A percentile compares a stretch with the other conserved stretches of the same genome.
Evolutionary conservation across 495 filamentous ascomycete genomes (phyloP).

Genomic region (Apodospora peruviana): DNA sequence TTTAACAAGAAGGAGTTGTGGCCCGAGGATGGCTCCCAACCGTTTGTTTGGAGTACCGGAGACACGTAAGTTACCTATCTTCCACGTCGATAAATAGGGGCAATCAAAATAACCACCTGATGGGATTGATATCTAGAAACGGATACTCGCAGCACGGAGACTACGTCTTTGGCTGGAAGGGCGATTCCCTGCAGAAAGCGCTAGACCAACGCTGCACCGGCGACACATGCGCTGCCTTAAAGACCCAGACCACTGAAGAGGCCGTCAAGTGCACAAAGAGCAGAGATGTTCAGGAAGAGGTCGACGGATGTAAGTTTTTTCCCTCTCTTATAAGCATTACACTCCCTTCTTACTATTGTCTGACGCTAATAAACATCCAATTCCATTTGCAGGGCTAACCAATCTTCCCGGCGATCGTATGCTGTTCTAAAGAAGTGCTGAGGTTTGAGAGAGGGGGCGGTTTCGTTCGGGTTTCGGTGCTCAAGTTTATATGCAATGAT

Average conservation of each 20-base stretch:
- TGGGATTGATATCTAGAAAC: constrained; percentile 18
- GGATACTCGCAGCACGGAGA: constrained; percentile 33
- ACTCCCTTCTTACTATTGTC: background rate
- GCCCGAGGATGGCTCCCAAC: constrained; percentile 35
- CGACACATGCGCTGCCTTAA: constrained; percentile 23
- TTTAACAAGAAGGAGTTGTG: constrained; percentile 30
- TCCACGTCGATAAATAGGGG: too few relatives aligned
- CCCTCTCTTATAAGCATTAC: background rate
- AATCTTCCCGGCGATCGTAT: background rate
- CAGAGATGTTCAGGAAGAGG: constrained; percentile 23
- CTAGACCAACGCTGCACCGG: constrained; percentile 30
- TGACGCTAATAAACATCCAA: background rate
- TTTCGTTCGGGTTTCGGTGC: too few relatives aligned
- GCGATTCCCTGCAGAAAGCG: constrained; percentile 28
- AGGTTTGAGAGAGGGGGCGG: too few relatives aligned
- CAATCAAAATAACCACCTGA: background rate
- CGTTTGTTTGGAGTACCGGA: constrained; percentile 42
- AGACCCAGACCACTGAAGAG: constrained; percentile 25
- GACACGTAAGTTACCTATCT: constrained; percentile 13
- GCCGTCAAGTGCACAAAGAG: constrained; percentile 24
- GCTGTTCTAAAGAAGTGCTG: too few relatives aligned
- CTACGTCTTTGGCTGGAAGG: constrained; percentile 37
- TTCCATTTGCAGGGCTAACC: background rate
- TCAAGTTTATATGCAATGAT: too few relatives aligned
- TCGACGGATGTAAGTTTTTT: constrained; percentile 26